Conservation (phyloP, 441 rosid genomes). For the Mallotus repandus region DNA sequence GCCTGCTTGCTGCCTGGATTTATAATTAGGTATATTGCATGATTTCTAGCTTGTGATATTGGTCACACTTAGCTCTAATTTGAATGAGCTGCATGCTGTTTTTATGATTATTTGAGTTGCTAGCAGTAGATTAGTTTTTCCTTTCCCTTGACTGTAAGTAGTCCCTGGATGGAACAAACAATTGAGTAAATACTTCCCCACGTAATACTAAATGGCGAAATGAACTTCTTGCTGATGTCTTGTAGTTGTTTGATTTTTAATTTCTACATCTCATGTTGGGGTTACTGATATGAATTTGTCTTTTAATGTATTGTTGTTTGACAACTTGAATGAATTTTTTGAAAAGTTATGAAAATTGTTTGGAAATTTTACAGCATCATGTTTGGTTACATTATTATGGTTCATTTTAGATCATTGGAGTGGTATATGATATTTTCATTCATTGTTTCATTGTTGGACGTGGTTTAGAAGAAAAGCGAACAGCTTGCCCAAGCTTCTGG, state of each 20-base stretch:
- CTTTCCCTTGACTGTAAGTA: neutral
- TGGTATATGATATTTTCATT: neutral
- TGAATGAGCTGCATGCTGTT: neutral
- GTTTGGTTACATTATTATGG: no score
- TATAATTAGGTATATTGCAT: neutral
- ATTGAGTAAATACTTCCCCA: neutral
- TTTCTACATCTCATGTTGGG: neutral
- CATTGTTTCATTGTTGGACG: slow-evolving; percentile 22
- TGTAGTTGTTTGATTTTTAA: neutral
- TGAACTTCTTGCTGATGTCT: neutral
- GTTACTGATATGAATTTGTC: neutral
- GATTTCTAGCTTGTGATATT: neutral
- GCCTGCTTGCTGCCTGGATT: no score
- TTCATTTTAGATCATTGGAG: neutral
- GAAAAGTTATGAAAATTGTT: neutral
- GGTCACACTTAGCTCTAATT: neutral
- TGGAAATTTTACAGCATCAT: no score
- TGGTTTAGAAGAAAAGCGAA: slow-evolving; percentile 63
- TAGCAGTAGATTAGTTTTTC: neutral
- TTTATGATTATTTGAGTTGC: neutral
- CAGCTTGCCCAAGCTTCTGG: slow-evolving; percentile 64
- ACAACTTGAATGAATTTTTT: neutral
- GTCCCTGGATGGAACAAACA: neutral
- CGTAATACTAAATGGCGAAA: neutral
- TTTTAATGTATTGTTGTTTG: neutral